These are phyloP conservation scores for Rubia balearica DNA, from an alignment of 305 asterid species.

Conservation along the genomic window DNA sequence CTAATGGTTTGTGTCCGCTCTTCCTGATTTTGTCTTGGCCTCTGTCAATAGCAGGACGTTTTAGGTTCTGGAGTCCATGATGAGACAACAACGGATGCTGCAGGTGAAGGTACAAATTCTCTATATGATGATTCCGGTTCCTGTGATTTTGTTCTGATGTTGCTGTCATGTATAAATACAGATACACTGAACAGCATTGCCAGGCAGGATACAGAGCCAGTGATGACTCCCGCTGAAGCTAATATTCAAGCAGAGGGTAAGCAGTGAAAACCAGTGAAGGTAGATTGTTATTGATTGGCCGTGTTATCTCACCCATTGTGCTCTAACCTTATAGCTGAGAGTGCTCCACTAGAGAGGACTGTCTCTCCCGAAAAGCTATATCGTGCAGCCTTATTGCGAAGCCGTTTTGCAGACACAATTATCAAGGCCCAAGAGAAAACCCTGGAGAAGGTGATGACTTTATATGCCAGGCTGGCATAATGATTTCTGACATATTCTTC, in stretches of 20 bases:
- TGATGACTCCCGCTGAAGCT: conserved; percentile 33
- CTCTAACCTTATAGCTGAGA: conserved; percentile 64
- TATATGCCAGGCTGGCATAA: neutral
- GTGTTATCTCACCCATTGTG: conserved; percentile 46
- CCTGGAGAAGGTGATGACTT: conserved; percentile 39
- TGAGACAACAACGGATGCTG: conserved; percentile 31
- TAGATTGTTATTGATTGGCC: conserved; percentile 41
- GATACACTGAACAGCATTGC: conserved; percentile 31
- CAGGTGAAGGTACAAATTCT: conserved; percentile 28
- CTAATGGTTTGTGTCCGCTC: neutral
- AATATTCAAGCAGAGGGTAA: conserved; percentile 55
- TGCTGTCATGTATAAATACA: conserved; percentile 2
- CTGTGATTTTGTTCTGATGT: neutral
- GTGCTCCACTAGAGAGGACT: conserved; percentile 60
- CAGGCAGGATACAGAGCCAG: conserved; percentile 32
- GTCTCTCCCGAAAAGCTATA: conserved; percentile 82
- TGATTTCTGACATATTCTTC: neutral
- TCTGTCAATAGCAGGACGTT: conserved; percentile 30
- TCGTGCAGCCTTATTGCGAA: conserved; percentile 86
- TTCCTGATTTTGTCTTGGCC: conserved; percentile 15
- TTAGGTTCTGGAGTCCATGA: conserved; percentile 20
- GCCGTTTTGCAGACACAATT: conserved; percentile 70
- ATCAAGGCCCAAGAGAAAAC: conserved; percentile 69
- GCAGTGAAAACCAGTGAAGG: conserved; percentile 53
- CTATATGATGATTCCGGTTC: conserved; percentile 10